Base-by-base conservation (phyloP, 352 stramenopile species). In the Phytophthora boehmeriae region DNA sequence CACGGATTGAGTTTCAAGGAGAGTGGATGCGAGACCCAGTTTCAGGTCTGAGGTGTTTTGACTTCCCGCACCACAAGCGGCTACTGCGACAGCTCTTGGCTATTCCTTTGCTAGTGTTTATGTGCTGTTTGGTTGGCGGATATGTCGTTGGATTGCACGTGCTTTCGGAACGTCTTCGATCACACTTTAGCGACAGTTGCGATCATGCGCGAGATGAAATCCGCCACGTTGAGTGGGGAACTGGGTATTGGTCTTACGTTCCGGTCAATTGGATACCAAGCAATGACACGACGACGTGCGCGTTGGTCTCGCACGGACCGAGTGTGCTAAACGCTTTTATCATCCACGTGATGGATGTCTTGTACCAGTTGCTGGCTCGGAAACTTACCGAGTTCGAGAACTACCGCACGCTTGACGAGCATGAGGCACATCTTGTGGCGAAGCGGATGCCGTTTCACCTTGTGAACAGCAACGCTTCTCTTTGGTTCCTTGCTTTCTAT, bases 381-480 rank as follows among this genome's bases (percentile, higher is more conserved):
- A 75, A 71, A n/a, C 76, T 90, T n/a, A 90, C 83, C 20, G 71
- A 85, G 19, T 86, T 85, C 49, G 80, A 90, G 43, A 90, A 90
- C 63, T 90, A 90, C 49, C 80, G 80, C 48, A 90, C 80, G 4
- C 68, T 70, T 5, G 68, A 71, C 45, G 80, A 88, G 61, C 81
- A 86, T 48, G 80, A 90, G 30, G 79, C 86, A 17, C 79, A 90
- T 28, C 63, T 90, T n/a, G 78, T 90, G 36, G 69, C 82, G 19
- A 90, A 90, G 55, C 69, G 80, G 16, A 90, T 90, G 78, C 80
- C 80, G 28, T 90, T 90, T 60, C 78, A 90, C 60, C 83, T 90
- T 30, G 76, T 90, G 34, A 90, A 90, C 64, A 86, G 75, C 76
- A 90, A 90, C 49, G 80, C 80, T 27, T 87, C 80, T 56, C 62